Conservation (phyloP, 305 asterid species). For the Solanum hybrid region DNA sequence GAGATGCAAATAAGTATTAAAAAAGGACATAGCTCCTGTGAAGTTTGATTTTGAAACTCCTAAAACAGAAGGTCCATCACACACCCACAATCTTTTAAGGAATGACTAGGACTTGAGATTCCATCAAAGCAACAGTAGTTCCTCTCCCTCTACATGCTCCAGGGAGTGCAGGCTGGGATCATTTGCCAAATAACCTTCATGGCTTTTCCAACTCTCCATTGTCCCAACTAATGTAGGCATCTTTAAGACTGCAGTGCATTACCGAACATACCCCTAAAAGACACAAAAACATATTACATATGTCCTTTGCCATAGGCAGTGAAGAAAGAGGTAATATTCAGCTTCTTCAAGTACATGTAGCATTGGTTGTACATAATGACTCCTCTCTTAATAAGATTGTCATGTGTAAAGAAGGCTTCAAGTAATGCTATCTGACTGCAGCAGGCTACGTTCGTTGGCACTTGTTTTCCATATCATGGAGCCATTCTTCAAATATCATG, state of each 20-base stretch:
- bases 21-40: background rate
- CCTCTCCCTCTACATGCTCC: background rate
- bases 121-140: background rate
- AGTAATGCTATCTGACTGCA: background rate
- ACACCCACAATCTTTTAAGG: background rate
- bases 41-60: background rate
- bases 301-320: background rate
- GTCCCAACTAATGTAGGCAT: background rate
- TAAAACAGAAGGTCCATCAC: background rate
- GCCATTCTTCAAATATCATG: background rate
- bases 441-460: background rate
- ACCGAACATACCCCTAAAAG: background rate
- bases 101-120: background rate
- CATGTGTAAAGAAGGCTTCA: background rate
- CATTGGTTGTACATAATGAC: background rate
- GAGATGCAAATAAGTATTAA: background rate
- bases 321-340: background rate
- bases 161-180: background rate
- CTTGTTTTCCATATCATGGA: background rate
- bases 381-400: background rate
- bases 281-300: background rate
- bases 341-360: background rate
- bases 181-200: background rate
- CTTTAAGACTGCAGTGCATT: background rate
- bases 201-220: background rate